Evolutionary conservation across 352 stramenopile species (phyloP), one percentile per base, ranked within the genome.

Genomic region (Pythium phragmiticola): DNA sequence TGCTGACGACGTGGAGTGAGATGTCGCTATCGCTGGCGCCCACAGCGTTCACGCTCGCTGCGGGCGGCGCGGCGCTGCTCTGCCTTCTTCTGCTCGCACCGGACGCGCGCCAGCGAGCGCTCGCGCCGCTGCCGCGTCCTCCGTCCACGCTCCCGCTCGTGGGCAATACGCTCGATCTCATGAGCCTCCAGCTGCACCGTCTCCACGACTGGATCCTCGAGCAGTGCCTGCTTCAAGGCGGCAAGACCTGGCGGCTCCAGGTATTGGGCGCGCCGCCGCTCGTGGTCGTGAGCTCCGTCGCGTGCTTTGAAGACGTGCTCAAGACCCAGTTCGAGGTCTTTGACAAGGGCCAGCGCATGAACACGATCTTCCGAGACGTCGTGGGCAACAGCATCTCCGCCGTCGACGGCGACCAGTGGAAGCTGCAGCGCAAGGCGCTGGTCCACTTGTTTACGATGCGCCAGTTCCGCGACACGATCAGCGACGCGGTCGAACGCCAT

Each of bases 361-460:
- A 23, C 60, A 47, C 58, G 11, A 60, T 77, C n/a, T 71, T 83
- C 8, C 59, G 62, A 6, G 74, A 89, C 58, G 60, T 93, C 17
- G 76, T 96, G 48, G 85, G 87, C 14, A 66, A 82, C 16, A 81
- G 82, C 43, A 94, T 94, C 58, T 81, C 93, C 52, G 77, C 71
- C 4, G 66, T 70, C 0, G 84, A 95, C 42, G 80, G 84, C 23
- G 64, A 78, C 42, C 67, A 76, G 41, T 95, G 85, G 87, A 67
- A 77, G 13, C 58, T 80, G 26, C 87, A 94, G 58, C 82, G 85
- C 58, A 92, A 92, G 56, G 85, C 72, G 14, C 84, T 88, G 49
- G 95, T 84, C 47, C 90, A 97, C 60, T 85, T 98, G 11, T 95
- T 96, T 37, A 93, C 82, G 26, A 75, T 84, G 39, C 68, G 75